These are phyloP conservation scores for Cardamine resedifolia DNA, from an alignment of 345 rosid genomes.

Conservation along the genomic window DNA sequence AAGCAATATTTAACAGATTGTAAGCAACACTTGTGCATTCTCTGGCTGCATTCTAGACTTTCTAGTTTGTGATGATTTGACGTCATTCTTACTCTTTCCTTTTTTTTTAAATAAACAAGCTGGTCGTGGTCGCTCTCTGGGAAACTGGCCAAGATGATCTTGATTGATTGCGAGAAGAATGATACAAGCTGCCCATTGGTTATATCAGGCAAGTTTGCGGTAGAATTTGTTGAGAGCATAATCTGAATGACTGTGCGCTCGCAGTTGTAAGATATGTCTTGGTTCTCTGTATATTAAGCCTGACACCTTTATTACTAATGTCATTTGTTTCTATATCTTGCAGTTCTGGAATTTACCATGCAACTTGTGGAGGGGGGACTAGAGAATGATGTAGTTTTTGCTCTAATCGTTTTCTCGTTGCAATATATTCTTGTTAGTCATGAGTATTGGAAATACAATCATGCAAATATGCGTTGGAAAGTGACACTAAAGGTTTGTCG, in stretches of 20 bases:
- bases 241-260: constrained; percentile 19
- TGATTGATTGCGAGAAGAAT: constrained; percentile 77
- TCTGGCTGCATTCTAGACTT: constrained; percentile 19
- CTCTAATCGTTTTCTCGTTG: constrained; percentile 69
- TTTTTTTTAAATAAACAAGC: constrained; percentile 37
- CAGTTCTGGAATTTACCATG: constrained; percentile 83
- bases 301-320: constrained; percentile 18
- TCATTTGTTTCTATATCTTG: constrained; percentile 39
- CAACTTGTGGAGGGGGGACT: constrained; percentile 74
- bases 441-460: constrained; percentile 81
- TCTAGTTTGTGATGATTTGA: constrained; percentile 16
- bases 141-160: constrained; percentile 77
- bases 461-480: constrained; percentile 67
- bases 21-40: background rate
- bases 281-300: constrained; percentile 11
- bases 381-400: constrained; percentile 63
- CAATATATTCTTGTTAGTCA: constrained; percentile 83
- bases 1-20: constrained; percentile 4
- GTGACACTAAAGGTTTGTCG: constrained; percentile 68
- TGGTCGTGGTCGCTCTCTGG: constrained; percentile 89
- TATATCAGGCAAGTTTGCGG: constrained; percentile 67
- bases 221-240: constrained; percentile 1
- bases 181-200: constrained; percentile 60
- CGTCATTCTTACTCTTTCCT: constrained; percentile 3
- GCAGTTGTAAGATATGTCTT: background rate